A percentile compares a stretch with the other conserved stretches of the same genome.
These are phyloP conservation scores for Gymnopilus junonius DNA, from an alignment of 768 basidiomycete species.

Conservation along the genomic window DNA sequence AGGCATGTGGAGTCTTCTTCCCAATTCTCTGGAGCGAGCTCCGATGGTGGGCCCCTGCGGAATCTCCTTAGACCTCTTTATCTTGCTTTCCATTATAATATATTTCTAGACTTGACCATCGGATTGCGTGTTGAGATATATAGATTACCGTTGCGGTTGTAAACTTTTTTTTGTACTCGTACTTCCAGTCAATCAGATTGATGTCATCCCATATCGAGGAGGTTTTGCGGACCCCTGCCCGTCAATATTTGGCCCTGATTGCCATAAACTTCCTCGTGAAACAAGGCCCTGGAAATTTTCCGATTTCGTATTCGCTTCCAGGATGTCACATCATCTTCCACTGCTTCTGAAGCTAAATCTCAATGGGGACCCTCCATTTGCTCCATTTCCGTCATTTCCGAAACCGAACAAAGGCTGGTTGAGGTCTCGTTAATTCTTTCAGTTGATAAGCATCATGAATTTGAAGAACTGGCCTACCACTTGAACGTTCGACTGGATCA, in stretches of 20 bases:
- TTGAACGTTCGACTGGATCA: too few species aligned
- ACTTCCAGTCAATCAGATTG: neutral
- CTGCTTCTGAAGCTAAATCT: too few species aligned
- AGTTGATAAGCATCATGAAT: too few species aligned
- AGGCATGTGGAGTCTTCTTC: neutral
- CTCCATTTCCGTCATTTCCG: too few species aligned
- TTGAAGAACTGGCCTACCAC: too few species aligned
- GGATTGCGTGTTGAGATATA: neutral
- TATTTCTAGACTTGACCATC: neutral
- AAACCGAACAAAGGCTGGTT: too few species aligned
- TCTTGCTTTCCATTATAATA: neutral
- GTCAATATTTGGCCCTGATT: neutral
- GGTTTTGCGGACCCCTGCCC: too few species aligned
- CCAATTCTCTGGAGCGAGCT: slow-evolving; percentile 5
- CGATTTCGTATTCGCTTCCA: neutral
- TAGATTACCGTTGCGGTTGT: neutral
- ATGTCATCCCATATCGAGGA: too few species aligned
- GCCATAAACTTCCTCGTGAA: neutral
- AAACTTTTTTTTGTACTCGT: neutral
- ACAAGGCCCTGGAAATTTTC: neutral
- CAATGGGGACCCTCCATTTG: too few species aligned
- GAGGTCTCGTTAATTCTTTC: too few species aligned
- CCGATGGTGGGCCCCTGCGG: slow-evolving; percentile 1
- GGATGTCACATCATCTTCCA: too few species aligned
- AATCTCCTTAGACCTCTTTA: neutral